These are phyloP conservation scores for Jamesozyma hellenica DNA, from an alignment of 805 yeast species.

Conservation along the genomic window DNA sequence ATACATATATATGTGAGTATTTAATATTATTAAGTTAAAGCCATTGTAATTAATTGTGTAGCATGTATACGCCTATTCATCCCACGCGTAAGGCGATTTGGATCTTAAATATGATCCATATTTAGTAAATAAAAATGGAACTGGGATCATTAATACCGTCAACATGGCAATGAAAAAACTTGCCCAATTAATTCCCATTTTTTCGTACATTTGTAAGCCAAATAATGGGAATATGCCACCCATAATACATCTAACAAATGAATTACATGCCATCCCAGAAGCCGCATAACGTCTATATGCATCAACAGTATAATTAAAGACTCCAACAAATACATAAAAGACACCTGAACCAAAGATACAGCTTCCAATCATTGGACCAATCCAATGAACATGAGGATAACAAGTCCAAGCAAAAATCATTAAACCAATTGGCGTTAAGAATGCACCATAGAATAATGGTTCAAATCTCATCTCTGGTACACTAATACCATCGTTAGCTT, in stretches of 20 bases:
- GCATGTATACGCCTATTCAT: slow-evolving; percentile 6
- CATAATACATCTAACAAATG: slow-evolving; percentile 43
- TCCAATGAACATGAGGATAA: slow-evolving; percentile 53
- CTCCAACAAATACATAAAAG: slow-evolving; percentile 55
- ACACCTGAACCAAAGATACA: slow-evolving; percentile 66
- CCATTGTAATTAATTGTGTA: too few species aligned
- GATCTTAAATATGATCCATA: slow-evolving; percentile 37
- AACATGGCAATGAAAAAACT: slow-evolving; percentile 42
- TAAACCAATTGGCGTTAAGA: slow-evolving; percentile 51
- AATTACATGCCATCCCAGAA: slow-evolving; percentile 41
- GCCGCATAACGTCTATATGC: slow-evolving; percentile 48
- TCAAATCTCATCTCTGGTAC: slow-evolving; percentile 53
- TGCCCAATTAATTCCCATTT: slow-evolving; percentile 51
- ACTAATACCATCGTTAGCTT: slow-evolving; percentile 37
- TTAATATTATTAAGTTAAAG: too few species aligned
- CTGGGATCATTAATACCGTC: slow-evolving; percentile 40
- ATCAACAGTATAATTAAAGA: slow-evolving; percentile 56
- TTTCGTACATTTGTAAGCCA: slow-evolving; percentile 46
- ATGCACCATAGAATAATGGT: slow-evolving; percentile 56
- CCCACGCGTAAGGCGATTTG: slow-evolving; percentile 41
- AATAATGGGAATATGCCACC: slow-evolving; percentile 51
- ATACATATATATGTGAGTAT: too few species aligned
- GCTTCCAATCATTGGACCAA: slow-evolving; percentile 61
- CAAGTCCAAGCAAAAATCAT: slow-evolving; percentile 76
- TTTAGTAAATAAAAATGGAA: slow-evolving; percentile 44